phyloP scores from a whole-genome alignment of 805 yeast genomes.

The Wickerhamiella sorbophila region DNA sequence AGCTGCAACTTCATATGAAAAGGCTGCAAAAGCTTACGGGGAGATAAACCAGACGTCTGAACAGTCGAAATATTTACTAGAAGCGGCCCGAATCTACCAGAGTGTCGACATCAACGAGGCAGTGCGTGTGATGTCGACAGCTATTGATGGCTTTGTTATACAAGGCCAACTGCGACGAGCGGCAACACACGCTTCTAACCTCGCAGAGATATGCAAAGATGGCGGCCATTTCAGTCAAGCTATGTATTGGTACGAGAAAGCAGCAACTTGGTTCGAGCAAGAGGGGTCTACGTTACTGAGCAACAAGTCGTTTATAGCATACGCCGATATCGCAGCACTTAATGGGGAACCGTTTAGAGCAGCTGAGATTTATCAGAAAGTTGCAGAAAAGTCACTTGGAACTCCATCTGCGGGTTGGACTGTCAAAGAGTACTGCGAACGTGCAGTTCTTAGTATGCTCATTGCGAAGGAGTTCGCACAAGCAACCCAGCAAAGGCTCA shows the following conservation, averaged over 20 bases:
- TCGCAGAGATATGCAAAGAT: slow-evolving; percentile 11
- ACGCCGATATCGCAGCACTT: slow-evolving; percentile 10
- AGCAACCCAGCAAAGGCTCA: slow-evolving; percentile 4
- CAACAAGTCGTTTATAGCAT: slow-evolving; percentile 9
- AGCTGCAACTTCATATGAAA: slow-evolving; percentile 1
- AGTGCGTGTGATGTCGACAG: neutral
- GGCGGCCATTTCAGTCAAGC: slow-evolving; percentile 6
- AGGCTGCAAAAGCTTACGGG: neutral
- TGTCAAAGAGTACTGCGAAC: slow-evolving; percentile 9
- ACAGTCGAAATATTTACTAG: neutral
- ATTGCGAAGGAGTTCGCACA: slow-evolving; percentile 11
- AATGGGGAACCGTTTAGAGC: slow-evolving; percentile 8
- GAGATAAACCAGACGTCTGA: neutral
- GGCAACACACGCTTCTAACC: slow-evolving; percentile 9
- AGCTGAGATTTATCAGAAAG: slow-evolving; percentile 9
- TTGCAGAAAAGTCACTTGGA: slow-evolving; percentile 5
- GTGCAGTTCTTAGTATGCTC: slow-evolving; percentile 12
- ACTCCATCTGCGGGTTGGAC: slow-evolving; percentile 4
- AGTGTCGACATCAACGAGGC: neutral
- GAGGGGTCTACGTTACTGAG: slow-evolving; percentile 7
- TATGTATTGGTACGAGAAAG: slow-evolving; percentile 8
- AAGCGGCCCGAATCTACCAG: neutral
- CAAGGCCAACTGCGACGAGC: slow-evolving; percentile 14
- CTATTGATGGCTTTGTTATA: neutral
- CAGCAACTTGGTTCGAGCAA: slow-evolving; percentile 7